Evolutionary conservation across 169 alveolate genomes (phyloP), one percentile per base, ranked within the genome.

Genomic region (Blepharisma undulans): DNA sequence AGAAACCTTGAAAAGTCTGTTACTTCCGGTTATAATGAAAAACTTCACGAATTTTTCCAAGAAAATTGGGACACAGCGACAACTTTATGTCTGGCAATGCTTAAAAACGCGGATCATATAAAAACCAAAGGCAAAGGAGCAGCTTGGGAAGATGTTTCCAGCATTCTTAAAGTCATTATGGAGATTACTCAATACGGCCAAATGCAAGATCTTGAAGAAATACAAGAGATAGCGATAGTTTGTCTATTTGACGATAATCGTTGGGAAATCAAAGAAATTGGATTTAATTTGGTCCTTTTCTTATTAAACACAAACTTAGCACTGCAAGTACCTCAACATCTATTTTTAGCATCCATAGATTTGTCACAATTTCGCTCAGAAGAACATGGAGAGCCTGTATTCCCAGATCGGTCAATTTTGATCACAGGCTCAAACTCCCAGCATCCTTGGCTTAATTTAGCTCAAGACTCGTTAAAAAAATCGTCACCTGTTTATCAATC

Each of bases 121-220:
- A n/a, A n/a, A n/a, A n/a, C 61, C 60, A 61, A n/a, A 29, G 10
- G 25, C 27, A 71, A 32, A 19, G 72, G 72, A 66, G 84, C 16
- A 16, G 48, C 84, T 10, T 86, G 91, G 91, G 91, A 86, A 10
- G 91, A 86, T 8, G 71, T 86, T 36, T 86, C 85, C 10, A 30
- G 34, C 29, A 48, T 14, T 21, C 80, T 86, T 34, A 0, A 48
- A 86, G 48, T 2, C 6, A 3, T 86, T 19, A 25, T 86, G 5
- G 91, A 86, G 33, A 22, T 86, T 12, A 71, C 91, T 8, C 34
- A 66, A n/a, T 86, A 66, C n/a, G 71, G 84, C 8, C 27, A 27
- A 25, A 21, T 71, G 27, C 8, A 22, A 0, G 18, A 18, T n/a
- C 12, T 71, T 19, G 84, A 14, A 25, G 29, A 25, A 19, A 8